Evolutionary conservation across 2,329 filamentous ascomycete genomes (phyloP).

Genomic region (Aspergillus felis): DNA sequence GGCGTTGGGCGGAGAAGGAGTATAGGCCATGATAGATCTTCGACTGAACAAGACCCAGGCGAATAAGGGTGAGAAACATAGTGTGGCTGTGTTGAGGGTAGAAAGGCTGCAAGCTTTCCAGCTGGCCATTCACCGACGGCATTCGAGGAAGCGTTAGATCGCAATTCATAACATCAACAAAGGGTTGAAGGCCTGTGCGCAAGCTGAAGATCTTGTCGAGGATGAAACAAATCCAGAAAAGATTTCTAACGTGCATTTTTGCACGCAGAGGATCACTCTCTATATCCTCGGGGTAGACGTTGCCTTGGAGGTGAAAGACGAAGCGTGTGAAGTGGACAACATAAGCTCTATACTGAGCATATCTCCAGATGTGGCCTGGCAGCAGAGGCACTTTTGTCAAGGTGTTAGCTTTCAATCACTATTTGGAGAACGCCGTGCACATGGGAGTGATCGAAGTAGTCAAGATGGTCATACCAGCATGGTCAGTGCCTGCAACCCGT

Average conservation of each 20-base stretch:
- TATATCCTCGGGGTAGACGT: not conserved
- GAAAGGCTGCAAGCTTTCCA: no score
- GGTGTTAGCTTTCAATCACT: not conserved
- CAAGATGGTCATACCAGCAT: conserved; percentile 5
- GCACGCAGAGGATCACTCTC: not conserved
- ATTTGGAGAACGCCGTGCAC: not conserved
- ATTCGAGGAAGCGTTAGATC: conserved; percentile 5
- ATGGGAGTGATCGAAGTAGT: no score
- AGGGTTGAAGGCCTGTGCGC: conserved; percentile 6
- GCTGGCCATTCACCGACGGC: no score
- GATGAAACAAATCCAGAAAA: conserved; percentile 10
- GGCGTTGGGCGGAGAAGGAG: not conserved
- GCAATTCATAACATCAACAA: conserved; percentile 4
- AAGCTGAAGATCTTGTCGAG: conserved; percentile 5
- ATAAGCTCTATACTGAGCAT: not conserved
- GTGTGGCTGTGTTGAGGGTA: not conserved
- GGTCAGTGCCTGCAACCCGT: conserved; percentile 8
- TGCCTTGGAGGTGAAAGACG: conserved; percentile 9
- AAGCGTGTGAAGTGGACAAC: conserved; percentile 3
- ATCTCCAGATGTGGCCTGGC: conserved; percentile 1
- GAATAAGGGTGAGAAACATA: conserved; percentile 1
- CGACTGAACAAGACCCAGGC: conserved; percentile 4
- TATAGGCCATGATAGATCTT: conserved; percentile 7
- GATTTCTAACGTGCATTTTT: conserved; percentile 1
- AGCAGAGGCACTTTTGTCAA: not conserved